Conservation (phyloP, 805 yeast genomes). For the Kuraishia capsulata region DNA sequence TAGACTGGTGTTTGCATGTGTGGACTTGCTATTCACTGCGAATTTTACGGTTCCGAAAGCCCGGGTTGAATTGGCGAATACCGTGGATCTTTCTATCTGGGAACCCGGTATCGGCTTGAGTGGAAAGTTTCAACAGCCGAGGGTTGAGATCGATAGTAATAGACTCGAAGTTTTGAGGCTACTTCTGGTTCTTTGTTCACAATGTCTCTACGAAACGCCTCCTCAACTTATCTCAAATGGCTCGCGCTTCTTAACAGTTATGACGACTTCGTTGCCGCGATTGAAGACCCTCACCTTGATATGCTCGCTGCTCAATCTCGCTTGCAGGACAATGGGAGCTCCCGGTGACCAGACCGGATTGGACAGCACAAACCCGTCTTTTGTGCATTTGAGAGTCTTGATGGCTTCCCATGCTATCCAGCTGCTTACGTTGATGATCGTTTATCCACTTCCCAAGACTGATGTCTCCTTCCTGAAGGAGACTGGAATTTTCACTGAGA, state of each 20-base stretch:
- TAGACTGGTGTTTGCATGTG: slow-evolving; percentile 24
- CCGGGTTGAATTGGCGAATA: slow-evolving; percentile 10
- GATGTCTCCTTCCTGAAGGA: slow-evolving; percentile 26
- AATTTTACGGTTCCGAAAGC: slow-evolving; percentile 41
- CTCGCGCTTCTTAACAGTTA: slow-evolving; percentile 48
- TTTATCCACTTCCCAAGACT: slow-evolving; percentile 53
- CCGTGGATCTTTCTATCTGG: slow-evolving; percentile 47
- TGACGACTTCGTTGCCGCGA: slow-evolving; percentile 42
- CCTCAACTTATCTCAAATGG: slow-evolving; percentile 38
- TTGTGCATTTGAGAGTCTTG: slow-evolving; percentile 32
- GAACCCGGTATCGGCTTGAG: slow-evolving; percentile 67
- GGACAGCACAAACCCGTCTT: slow-evolving; percentile 18
- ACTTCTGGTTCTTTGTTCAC: slow-evolving; percentile 51
- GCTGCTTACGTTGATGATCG: slow-evolving; percentile 48
- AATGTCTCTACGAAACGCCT: slow-evolving; percentile 43
- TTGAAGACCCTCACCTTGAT: slow-evolving; percentile 40
- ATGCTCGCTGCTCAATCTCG: slow-evolving; percentile 62
- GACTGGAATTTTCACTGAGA: slow-evolving; percentile 19
- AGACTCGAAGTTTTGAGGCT: slow-evolving; percentile 61
- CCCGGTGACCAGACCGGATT: slow-evolving; percentile 35
- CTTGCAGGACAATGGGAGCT: slow-evolving; percentile 39
- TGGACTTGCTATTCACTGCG: slow-evolving; percentile 42
- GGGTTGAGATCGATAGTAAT: slow-evolving; percentile 44
- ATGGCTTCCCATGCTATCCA: slow-evolving; percentile 52
- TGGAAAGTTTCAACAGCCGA: slow-evolving; percentile 18